Percentiles rank a stretch among this genome's conserved stretches.
Conservation (phyloP, 2,329 filamentous ascomycete genomes). For the Lasiodiplodia hormozganensis region DNA sequence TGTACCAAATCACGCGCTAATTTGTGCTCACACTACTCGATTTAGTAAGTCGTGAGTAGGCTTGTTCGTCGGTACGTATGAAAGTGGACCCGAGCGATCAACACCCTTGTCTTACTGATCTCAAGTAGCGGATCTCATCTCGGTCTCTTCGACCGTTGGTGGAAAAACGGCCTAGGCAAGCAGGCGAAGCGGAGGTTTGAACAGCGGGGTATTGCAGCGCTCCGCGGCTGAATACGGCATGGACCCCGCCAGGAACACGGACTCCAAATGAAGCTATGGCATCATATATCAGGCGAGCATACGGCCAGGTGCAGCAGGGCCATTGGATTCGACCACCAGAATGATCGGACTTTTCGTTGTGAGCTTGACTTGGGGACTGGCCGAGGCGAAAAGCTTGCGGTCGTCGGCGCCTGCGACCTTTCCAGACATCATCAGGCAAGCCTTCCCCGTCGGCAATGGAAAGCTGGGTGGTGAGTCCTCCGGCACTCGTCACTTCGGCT, state of each 20-base stretch:
- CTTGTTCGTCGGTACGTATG: no score
- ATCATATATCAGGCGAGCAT: background rate
- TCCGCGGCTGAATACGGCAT: background rate
- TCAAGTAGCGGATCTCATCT: no score
- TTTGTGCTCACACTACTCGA: no score
- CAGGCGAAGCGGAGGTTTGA: no score
- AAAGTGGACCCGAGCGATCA: no score
- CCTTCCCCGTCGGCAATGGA: constrained; percentile 59
- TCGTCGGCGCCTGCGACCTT: constrained; percentile 33
- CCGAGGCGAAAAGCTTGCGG: constrained; percentile 36
- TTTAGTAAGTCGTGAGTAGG: no score
- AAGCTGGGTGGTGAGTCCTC: constrained; percentile 50
- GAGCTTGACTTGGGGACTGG: background rate
- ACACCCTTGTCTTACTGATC: no score
- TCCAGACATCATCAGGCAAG: constrained; percentile 35
- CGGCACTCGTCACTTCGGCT: background rate
- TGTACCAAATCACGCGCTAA: no score
- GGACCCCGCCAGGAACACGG: background rate
- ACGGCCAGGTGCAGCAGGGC: background rate
- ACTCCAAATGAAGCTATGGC: background rate
- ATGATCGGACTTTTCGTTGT: background rate
- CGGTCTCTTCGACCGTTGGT: no score
- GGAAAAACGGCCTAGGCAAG: no score
- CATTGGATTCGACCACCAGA: background rate
- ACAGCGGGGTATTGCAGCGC: background rate